Percentiles rank a stretch among this genome's conserved stretches.
Conservation (phyloP, 116 monocot species). For the Zostera marina region DNA sequence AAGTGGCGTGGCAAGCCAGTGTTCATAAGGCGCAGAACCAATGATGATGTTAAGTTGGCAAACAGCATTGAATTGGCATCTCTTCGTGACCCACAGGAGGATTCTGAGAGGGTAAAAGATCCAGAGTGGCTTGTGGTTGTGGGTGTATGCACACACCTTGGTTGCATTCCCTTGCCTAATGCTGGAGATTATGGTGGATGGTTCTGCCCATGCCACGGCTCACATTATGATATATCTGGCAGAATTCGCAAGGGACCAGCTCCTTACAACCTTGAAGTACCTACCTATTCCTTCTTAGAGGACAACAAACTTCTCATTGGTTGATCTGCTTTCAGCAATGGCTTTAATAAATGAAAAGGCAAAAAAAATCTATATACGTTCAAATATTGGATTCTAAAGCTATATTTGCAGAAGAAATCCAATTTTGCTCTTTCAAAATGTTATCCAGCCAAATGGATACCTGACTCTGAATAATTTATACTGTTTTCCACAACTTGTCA, state of each 20-base stretch:
- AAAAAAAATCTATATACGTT: neutral
- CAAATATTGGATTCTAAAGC: no score
- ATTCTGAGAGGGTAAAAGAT: conserved; percentile 63
- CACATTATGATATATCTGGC: conserved; percentile 83
- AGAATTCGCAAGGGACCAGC: conserved; percentile 96
- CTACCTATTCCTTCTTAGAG: conserved; percentile 66
- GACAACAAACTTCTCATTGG: conserved; percentile 23
- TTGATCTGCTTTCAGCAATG: neutral
- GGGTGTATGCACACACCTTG: conserved; percentile 87
- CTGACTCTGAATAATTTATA: no score
- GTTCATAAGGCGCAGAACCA: conserved; percentile 70
- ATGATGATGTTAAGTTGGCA: conserved; percentile 65
- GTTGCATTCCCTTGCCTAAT: conserved; percentile 92
- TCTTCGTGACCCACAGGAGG: conserved; percentile 77
- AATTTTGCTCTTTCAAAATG: no score
- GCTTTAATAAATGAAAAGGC: neutral
- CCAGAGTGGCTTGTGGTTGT: conserved; percentile 91
- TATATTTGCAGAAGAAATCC: no score
- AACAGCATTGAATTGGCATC: conserved; percentile 55
- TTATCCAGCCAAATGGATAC: no score
- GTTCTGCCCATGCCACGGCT: conserved; percentile 98
- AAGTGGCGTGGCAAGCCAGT: conserved; percentile 99
- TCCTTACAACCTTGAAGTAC: conserved; percentile 82
- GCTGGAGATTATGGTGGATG: conserved; percentile 90
- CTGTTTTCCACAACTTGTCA: no score